phyloP scores from a whole-genome alignment of 2,329 filamentous ascomycete species.

The Stemphylium vesicarium region DNA sequence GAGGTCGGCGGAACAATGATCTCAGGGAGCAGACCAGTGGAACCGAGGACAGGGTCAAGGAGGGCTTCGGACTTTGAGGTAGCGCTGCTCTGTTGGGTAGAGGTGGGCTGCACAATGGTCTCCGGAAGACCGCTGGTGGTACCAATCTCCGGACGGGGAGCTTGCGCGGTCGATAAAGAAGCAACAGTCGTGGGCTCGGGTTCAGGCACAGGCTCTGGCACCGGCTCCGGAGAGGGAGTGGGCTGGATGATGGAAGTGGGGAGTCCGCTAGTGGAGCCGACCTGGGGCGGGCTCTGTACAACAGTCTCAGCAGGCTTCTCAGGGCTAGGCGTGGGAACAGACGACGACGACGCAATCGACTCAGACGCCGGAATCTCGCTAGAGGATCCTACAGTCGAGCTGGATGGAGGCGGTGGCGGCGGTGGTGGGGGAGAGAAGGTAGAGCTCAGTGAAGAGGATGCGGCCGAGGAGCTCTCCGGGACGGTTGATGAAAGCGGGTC shows the following conservation, averaged over 20 bases:
- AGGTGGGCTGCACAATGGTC: conserved; percentile 10
- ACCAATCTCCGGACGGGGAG: background rate
- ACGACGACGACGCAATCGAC: background rate
- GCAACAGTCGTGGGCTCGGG: no score
- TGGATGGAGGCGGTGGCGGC: background rate
- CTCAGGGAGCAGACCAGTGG: conserved; percentile 27
- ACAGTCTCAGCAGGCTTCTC: conserved; percentile 7
- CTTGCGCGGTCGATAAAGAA: no score
- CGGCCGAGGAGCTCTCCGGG: conserved; percentile 10
- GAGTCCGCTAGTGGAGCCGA: conserved; percentile 23
- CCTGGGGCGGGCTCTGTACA: background rate
- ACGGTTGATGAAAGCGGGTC: conserved; percentile 26
- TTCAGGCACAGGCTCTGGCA: conserved; percentile 5
- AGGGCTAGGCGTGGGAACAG: conserved; percentile 10
- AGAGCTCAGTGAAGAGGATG: conserved; percentile 1
- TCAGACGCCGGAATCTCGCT: background rate
- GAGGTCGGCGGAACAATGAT: conserved; percentile 7
- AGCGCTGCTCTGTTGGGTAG: background rate
- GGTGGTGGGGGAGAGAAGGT: conserved; percentile 1
- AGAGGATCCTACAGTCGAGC: background rate
- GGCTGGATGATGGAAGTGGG: conserved; percentile 21
- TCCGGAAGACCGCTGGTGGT: conserved; percentile 17
- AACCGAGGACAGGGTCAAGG: conserved; percentile 17
- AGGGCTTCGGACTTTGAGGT: background rate
- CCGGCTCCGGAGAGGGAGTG: conserved; percentile 11